Conservation (phyloP, 2,329 filamentous ascomycete species). For the Didymella pinodella region DNA sequence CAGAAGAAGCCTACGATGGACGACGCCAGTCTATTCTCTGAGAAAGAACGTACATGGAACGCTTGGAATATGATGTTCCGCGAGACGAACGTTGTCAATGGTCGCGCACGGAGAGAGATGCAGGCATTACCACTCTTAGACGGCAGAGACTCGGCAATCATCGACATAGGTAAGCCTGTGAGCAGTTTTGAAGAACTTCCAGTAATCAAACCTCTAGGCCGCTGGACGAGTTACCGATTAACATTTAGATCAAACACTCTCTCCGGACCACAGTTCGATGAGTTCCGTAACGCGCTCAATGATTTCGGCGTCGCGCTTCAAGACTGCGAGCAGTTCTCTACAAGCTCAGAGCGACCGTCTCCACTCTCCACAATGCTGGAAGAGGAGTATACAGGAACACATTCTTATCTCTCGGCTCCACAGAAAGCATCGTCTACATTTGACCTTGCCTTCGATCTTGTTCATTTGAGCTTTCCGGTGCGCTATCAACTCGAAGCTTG, state of each 20-base stretch:
- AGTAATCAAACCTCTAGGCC: slow-evolving; percentile 50
- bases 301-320: slow-evolving; percentile 75
- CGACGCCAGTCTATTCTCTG: slow-evolving; percentile 29
- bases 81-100: slow-evolving; percentile 68
- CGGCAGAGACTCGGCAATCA: slow-evolving; percentile 58
- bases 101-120: slow-evolving; percentile 35
- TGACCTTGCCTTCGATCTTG: slow-evolving; percentile 41
- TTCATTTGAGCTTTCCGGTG: slow-evolving; percentile 66
- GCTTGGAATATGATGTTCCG: slow-evolving; percentile 67
- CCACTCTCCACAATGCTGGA: slow-evolving; percentile 40
- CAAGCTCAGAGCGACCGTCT: slow-evolving; percentile 33
- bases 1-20: slow-evolving; percentile 30
- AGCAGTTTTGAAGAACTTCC: slow-evolving; percentile 1
- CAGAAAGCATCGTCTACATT: slow-evolving; percentile 28
- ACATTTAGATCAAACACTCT: slow-evolving; percentile 53
- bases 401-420: slow-evolving; percentile 29
- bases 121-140: slow-evolving; percentile 37
- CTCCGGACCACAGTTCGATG: slow-evolving; percentile 47
- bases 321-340: slow-evolving; percentile 54
- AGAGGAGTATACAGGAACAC: slow-evolving; percentile 39
- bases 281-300: slow-evolving; percentile 63
- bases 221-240: slow-evolving; percentile 69
- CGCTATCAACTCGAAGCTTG: slow-evolving; percentile 94
- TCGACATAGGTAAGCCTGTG: slow-evolving; percentile 64
- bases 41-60: slow-evolving; percentile 57